Base-by-base conservation (phyloP, 192 early-diverging fungal species). In the Gryganskiella cystojenkinii region DNA sequence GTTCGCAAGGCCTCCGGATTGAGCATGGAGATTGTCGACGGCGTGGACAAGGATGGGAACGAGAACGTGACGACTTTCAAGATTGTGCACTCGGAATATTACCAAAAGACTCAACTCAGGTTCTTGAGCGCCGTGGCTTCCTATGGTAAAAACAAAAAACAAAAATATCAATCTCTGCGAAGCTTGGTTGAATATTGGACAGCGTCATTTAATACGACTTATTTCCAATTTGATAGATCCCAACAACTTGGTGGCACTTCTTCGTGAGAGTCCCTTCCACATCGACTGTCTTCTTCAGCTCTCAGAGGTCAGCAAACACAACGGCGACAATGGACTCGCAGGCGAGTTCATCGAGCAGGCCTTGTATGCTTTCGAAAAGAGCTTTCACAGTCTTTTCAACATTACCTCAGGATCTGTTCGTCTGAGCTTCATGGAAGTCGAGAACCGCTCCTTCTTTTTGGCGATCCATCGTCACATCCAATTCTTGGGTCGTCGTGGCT, bases 281-380 rank as follows among this genome's bases (percentile, higher is more conserved):
- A 87, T 98, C 37, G 93, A 96, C 79, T 83, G 90, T 25, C 76
- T 96, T 47, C 71, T 97, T 31, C 95, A 96, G 76, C 67, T 93
- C 4, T 92, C 91, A 53, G 95, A 98, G 68, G 87, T 98, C 31
- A 87, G 87, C 27, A 95, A 92, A 70, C 95, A 96, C 33, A 89
- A 90, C 58, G 94, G 93, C 27, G 94, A 98, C 75, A 85, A 91
- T 64, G 72, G 84, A 30, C 86, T 87, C 61, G 95, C 95, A 1
- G 90, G 89, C 5, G 94, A 94, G 68, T 88, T 93, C 62, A 89
- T 98, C 68, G 95, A 96, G 59, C 84, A 90, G n/a, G 95, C 95
- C 24, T 75, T 98, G n/a, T 96, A 84, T 84, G 87, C 92, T 6
- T 95, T 94, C 62, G 96, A 98, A 82, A 82, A 84, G 11, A 83